Evolutionary conservation across 1,284 basidiomycete species (phyloP), one percentile per base, ranked within the genome.

Genomic region (Ceratobasidium sp.): DNA sequence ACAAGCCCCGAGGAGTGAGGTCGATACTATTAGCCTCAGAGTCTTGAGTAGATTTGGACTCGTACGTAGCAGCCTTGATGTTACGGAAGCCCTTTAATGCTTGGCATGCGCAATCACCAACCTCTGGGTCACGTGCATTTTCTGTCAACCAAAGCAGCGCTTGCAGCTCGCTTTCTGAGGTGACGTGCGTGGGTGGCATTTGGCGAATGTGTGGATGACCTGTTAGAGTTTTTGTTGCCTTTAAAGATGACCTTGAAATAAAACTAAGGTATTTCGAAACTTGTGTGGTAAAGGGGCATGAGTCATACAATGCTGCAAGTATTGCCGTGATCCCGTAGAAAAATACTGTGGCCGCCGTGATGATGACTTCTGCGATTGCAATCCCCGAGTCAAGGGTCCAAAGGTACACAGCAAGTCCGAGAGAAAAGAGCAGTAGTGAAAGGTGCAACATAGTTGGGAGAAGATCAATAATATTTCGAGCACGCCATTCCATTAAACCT

Each of bases 361-460:
- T 12, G 21, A 21, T n/a, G 26, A 36, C 10, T 12, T 21, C 36
- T 18, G 21, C 55, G 12, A 41, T 21, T 4, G 70, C 58, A 21
- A 50, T 55, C n/a, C n/a, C n/a, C n/a, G n/a, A n/a, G n/a, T n/a
- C n/a, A n/a, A n/a, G n/a, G n/a, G n/a, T n/a, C n/a, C 34, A 72
- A 12, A 72, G 59, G 28, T 43, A 62, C 9, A 48, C 18, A 23
- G 30, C 43, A 21, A 61, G 41, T 6, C 70, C 70, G 26, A 41
- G n/a, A 3, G 59, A 53, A 46, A 72, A 72, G 14, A 72, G 30
- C 16, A 48, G n/a, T 3, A 72, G 43, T 30, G 70, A 61, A 16
- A 72, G n/a, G 32, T 61, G 70, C 18, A 72, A 36, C 30, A 62
- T 36, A 16, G 28, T 5, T 3, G 70, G 70, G 2, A 72, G 45